A percentile compares a stretch with the other conserved stretches of the same genome.
These are phyloP conservation scores for Umbelopsis ramanniana DNA, from an alignment of 192 early-diverging fungal species.

Conservation along the genomic window DNA sequence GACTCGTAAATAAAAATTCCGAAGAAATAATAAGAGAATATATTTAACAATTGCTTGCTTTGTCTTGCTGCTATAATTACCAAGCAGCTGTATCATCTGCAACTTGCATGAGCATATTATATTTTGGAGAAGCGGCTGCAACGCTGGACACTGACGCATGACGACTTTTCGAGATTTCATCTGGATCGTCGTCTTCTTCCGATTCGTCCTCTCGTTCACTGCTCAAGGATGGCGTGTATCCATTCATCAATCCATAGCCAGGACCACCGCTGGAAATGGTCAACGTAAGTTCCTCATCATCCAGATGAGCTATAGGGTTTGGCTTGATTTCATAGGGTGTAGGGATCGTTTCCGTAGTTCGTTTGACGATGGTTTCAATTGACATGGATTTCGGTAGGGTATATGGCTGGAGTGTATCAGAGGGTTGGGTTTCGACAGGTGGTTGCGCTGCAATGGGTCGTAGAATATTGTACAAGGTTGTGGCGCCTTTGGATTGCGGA, in stretches of 20 bases:
- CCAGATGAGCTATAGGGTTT: neutral
- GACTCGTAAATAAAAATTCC: too few species aligned
- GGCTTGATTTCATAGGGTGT: neutral
- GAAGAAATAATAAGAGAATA: too few species aligned
- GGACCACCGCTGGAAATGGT: conserved; percentile 6
- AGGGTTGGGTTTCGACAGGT: neutral
- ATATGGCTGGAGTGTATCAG: conserved; percentile 12
- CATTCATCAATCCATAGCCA: conserved; percentile 13
- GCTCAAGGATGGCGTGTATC: conserved; percentile 12
- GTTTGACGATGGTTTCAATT: conserved; percentile 8
- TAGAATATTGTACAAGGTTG: conserved; percentile 40
- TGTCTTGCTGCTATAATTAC: neutral
- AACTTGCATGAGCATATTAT: conserved; percentile 20
- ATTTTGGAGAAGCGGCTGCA: conserved; percentile 3
- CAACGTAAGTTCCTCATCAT: conserved; percentile 10
- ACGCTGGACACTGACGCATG: neutral
- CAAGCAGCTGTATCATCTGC: conserved; percentile 14
- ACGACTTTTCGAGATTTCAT: neutral
- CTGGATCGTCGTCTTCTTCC: neutral
- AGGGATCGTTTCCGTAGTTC: neutral
- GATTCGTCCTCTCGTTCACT: conserved; percentile 15
- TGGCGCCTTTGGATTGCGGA: conserved; percentile 53
- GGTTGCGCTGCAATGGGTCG: neutral
- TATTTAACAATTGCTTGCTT: too few species aligned
- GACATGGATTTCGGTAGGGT: conserved; percentile 19